Evolutionary conservation across 495 filamentous ascomycete species (phyloP).

Genomic region (Penicillium macrosclerotiorum): DNA sequence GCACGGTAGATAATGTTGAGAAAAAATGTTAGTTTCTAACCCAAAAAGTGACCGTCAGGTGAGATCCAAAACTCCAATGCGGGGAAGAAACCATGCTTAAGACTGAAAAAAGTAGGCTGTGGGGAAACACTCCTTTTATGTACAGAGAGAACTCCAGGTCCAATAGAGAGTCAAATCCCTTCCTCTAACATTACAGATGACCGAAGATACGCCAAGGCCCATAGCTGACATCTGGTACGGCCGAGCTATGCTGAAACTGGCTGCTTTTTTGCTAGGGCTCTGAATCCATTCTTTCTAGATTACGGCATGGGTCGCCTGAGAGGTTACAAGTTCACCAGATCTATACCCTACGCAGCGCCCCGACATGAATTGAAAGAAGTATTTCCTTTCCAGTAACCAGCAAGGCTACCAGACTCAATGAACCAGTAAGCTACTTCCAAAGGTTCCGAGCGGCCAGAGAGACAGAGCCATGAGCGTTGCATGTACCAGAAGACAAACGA

Average conservation of each 20-base stretch:
- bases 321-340: neutral
- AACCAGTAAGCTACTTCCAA: neutral
- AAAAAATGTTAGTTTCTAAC: neutral
- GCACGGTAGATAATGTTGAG: too few relatives aligned
- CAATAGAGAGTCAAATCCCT: too few relatives aligned
- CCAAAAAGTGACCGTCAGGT: neutral
- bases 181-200: too few relatives aligned
- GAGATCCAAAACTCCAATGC: neutral
- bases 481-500: too few relatives aligned
- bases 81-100: too few relatives aligned
- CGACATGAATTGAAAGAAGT: neutral
- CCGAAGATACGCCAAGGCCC: too few relatives aligned
- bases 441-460: slow-evolving; percentile 1
- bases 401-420: too few relatives aligned
- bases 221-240: slow-evolving; percentile 4
- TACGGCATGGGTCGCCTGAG: slow-evolving; percentile 6
- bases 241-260: neutral
- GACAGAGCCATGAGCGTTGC: neutral
- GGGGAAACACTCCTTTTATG: slow-evolving; percentile 8
- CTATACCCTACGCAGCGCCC: neutral
- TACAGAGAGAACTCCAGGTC: neutral
- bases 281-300: neutral
- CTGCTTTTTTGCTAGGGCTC: neutral
- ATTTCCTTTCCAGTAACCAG: neutral
- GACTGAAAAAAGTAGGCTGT: neutral